A percentile compares a stretch with the other conserved stretches of the same genome.
Conservation (phyloP, 1,284 basidiomycete genomes). For the Agaricales sp. region DNA sequence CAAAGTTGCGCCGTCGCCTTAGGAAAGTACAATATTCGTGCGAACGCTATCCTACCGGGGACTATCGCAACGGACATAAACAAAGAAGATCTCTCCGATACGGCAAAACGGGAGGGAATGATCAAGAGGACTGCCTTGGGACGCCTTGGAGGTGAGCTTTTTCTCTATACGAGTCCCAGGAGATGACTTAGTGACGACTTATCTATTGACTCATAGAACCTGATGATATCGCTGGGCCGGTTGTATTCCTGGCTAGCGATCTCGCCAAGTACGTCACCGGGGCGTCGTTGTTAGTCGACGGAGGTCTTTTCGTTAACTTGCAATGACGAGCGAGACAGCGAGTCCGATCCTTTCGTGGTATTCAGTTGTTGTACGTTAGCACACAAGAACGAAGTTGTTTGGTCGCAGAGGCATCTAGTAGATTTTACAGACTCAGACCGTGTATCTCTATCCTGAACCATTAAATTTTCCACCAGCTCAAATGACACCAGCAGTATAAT, state of each 20-base stretch:
- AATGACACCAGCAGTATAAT: too few relatives aligned
- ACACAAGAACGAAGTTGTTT: too few relatives aligned
- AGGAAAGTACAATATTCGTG: slow-evolving; percentile 67
- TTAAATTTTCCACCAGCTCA: too few relatives aligned
- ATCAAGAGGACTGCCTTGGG: slow-evolving; percentile 58
- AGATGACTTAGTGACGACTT: too few relatives aligned
- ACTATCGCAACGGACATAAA: slow-evolving; percentile 78
- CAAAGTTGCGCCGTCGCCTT: slow-evolving; percentile 74
- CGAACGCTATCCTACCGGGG: slow-evolving; percentile 58
- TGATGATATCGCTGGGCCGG: slow-evolving; percentile 70
- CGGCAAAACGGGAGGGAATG: slow-evolving; percentile 55
- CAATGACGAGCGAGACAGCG: too few relatives aligned
- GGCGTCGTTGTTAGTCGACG: slow-evolving; percentile 64
- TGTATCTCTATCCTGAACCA: too few relatives aligned
- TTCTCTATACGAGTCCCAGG: slow-evolving; percentile 1
- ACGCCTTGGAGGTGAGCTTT: slow-evolving; percentile 48
- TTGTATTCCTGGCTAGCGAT: slow-evolving; percentile 69
- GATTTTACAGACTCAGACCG: too few relatives aligned
- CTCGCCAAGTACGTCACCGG: slow-evolving; percentile 69
- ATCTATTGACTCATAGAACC: slow-evolving; percentile 36
- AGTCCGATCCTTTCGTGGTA: background rate
- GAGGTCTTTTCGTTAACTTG: slow-evolving; percentile 71
- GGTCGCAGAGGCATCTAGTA: too few relatives aligned
- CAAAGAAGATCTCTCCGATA: slow-evolving; percentile 61
- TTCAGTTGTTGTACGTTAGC: too few relatives aligned